Evolutionary conservation across 208 protist species (phyloP), one percentile per base, ranked within the genome.

Genomic region (Trypanosoma rangeli): DNA sequence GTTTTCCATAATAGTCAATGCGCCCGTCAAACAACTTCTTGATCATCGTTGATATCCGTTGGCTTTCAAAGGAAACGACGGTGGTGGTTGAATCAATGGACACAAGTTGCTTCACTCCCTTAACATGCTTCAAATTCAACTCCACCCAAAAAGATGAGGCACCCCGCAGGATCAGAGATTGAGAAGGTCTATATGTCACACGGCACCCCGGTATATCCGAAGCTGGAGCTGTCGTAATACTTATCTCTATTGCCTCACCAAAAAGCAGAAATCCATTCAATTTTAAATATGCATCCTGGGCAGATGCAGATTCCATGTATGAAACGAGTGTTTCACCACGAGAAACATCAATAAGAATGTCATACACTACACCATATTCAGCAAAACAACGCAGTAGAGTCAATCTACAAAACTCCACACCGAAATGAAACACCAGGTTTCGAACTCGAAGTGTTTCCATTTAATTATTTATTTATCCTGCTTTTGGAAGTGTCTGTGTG

Each of bases 191-290:
- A 48, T 75, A 79, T 0, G 89, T 82, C 31, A 88, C 78, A 50
- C 78, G 79, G 57, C 78, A 90, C n/a, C 86, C 84, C 13, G 65
- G 67, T 42, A 92, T 71, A 29, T 79, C 74, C 29, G 71, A 88
- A 35, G 44, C 16, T 1, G 86, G 82, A 42, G 89, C 73, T 22
- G 64, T 59, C 22, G 86, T 72, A 18, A 94, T 81, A 20, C 61
- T 61, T 29, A 87, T 62, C 10, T 60, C 53, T n/a, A 94, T 73
- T 26, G 56, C n/a, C 26, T 39, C 35, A 29, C 85, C 86, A 78
- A 90, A 90, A 55, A 95, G 64, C 28, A 81, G 59, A 71, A 77
- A 80, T 0, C 84, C 80, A 42, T 95, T 79, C 39, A 95, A 68
- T 50, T 63, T 64, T 24, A 93, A 29, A n/a, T 92, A 71, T 13